Evolutionary conservation across 2,329 filamentous ascomycete genomes (phyloP).

Genomic region (Canariomyces notabilis): DNA sequence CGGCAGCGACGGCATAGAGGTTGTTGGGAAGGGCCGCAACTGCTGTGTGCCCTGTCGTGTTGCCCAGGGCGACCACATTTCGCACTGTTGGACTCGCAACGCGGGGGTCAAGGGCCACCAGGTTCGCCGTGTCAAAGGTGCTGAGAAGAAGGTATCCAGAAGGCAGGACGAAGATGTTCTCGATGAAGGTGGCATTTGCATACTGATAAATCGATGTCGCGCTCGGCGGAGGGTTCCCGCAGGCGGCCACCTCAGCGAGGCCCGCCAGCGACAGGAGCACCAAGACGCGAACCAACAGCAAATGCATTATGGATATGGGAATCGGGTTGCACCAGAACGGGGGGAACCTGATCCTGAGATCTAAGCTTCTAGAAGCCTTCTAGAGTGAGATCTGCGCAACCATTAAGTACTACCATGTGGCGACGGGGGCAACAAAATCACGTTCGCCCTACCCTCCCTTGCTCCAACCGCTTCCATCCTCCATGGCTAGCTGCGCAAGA

Average conservation of each 20-base stretch:
- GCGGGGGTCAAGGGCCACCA: neutral
- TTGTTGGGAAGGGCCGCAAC: neutral
- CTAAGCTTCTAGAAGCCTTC: too few species aligned
- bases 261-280: neutral
- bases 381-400: too few species aligned
- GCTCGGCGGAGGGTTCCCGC: neutral
- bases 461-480: too few species aligned
- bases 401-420: too few species aligned
- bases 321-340: neutral
- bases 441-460: too few species aligned
- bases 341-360: neutral
- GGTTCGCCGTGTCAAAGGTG: neutral
- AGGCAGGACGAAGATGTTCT: conserved; percentile 3
- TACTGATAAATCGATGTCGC: conserved; percentile 1
- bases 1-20: conserved; percentile 1
- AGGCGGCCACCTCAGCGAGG: neutral
- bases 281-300: neutral
- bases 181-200: conserved; percentile 2
- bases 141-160: conserved; percentile 1
- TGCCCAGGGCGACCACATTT: neutral
- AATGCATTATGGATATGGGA: neutral
- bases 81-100: neutral
- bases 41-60: neutral
- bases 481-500: too few species aligned
- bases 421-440: too few species aligned